phyloP scores from a whole-genome alignment of 768 basidiomycete species.

The Mycena olivaceomarginata region DNA sequence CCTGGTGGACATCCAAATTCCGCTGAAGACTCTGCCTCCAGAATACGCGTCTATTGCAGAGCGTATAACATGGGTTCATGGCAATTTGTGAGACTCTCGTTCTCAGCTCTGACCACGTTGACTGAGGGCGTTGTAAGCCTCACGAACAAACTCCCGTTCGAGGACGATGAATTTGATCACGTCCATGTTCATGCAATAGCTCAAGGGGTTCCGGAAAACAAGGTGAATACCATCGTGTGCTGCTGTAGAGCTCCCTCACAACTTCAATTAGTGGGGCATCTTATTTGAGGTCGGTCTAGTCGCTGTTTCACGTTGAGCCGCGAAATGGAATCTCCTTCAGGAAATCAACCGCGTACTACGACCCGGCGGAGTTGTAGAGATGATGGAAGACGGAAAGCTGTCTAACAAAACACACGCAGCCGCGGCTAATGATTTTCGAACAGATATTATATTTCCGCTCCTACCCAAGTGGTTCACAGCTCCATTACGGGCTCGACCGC shows the following conservation, averaged over 20 bases:
- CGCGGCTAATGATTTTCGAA: background rate
- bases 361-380: conserved; percentile 83
- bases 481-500: conserved; percentile 74
- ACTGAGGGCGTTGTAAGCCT: conserved; percentile 64
- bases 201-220: conserved; percentile 84
- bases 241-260: conserved; percentile 24
- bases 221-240: conserved; percentile 60
- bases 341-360: conserved; percentile 83
- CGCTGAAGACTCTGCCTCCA: conserved; percentile 63
- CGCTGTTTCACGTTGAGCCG: background rate
- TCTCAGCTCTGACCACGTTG: background rate
- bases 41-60: conserved; percentile 67
- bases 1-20: conserved; percentile 84
- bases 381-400: conserved; percentile 81
- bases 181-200: conserved; percentile 83
- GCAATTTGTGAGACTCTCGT: conserved; percentile 78
- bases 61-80: conserved; percentile 84
- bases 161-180: conserved; percentile 89
- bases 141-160: conserved; percentile 86
- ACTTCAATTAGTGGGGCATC: conserved; percentile 73
- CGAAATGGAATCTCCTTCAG: conserved; percentile 57
- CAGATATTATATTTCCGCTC: conserved; percentile 86
- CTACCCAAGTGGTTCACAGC: conserved; percentile 88
- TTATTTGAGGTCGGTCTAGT: conserved; percentile 74
- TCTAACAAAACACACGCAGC: background rate